Percentiles rank a stretch among this genome's conserved stretches.
phyloP scores from a whole-genome alignment of 371 early-diverging fungal genomes.

The Rhizopus microsporus region DNA sequence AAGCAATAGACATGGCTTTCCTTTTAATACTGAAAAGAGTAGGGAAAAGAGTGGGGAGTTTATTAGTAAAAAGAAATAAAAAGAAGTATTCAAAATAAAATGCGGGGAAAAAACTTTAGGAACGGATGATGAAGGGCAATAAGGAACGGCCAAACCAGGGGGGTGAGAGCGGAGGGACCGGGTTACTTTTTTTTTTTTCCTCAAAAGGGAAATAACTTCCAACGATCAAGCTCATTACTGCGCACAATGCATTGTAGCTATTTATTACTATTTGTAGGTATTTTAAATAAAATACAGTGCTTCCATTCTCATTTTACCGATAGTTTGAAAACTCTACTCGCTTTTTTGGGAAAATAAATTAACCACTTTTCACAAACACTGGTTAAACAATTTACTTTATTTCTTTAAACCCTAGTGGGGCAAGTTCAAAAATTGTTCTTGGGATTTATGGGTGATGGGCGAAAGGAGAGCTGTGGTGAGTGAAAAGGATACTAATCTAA shows the following conservation, averaged over 20 bases:
- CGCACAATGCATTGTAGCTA: not conserved
- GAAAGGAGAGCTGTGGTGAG: too few relatives aligned
- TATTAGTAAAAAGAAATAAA: conserved; percentile 10
- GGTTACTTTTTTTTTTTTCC: not conserved
- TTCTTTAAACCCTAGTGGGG: too few relatives aligned
- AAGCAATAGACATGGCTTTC: conserved; percentile 25
- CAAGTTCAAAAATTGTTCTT: too few relatives aligned
- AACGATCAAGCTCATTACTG: not conserved
- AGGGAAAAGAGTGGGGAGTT: conserved; percentile 5
- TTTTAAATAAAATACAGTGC: too few relatives aligned
- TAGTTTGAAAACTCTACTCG: too few relatives aligned
- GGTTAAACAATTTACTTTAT: too few relatives aligned
- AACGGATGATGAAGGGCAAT: not conserved
- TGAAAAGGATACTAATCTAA: too few relatives aligned
- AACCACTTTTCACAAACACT: too few relatives aligned
- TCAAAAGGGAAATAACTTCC: not conserved
- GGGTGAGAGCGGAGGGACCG: not conserved
- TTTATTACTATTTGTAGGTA: too few relatives aligned
- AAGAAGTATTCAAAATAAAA: conserved; percentile 3
- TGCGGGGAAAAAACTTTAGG: conserved; percentile 7
- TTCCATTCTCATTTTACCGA: too few relatives aligned
- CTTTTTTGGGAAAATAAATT: too few relatives aligned
- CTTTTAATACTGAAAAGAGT: conserved; percentile 1
- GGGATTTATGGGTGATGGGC: too few relatives aligned
- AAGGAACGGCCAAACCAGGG: not conserved